Evolutionary conservation across 768 basidiomycete genomes (phyloP), one percentile per base, ranked within the genome.

Genomic region (Phylloporus arenicola): DNA sequence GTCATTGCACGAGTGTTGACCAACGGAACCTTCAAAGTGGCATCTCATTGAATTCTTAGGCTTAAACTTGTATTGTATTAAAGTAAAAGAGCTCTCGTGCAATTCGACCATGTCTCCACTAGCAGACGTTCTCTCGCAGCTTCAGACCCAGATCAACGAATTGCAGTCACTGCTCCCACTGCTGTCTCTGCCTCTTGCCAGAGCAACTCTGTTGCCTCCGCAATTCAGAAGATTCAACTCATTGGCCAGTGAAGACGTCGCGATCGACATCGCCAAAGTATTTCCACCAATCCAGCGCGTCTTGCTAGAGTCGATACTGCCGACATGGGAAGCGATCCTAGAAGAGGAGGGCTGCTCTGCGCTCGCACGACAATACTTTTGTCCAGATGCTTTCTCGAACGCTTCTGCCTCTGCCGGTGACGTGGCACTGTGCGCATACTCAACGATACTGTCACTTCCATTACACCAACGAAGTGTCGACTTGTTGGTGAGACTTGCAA

Each of bases 361-460:
- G 3, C 65, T 91, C 16, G 57, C 82, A 1, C 75, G 82, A 35
- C 82, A 84, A 52, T 91, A 83, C 64, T 92, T 93, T 60, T 82
- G 80, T 59, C 90, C 90, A 6, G 78, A 82, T 58, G 59, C 69
- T 19, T 80, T 83, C 60, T 75, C 70, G 13, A 81, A 76, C 56
- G 69, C 82, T 2, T 72, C 72, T 9, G 52, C 72, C 9, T 61
- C 70, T 6, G 77, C 84, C 0, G 79, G 79, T 20, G 68, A 80
- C 27, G 70, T 83, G 16, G 80, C 80, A 12, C 47, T 82, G 5
- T 66, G 72, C 40, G 81, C 87, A 3, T 91, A 89, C 64, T 78
- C 80, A 19, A 81, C 80, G 0, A 72, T 93, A 39, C 68, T 83
- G 49, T 72, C 80, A 14, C 58, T 73, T 27, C 68, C 77, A 25